Evolutionary conservation across 176 grass and related monocot species (phyloP), one percentile per base, ranked within the genome.

Genomic region (Eremochloa ophiuroides): DNA sequence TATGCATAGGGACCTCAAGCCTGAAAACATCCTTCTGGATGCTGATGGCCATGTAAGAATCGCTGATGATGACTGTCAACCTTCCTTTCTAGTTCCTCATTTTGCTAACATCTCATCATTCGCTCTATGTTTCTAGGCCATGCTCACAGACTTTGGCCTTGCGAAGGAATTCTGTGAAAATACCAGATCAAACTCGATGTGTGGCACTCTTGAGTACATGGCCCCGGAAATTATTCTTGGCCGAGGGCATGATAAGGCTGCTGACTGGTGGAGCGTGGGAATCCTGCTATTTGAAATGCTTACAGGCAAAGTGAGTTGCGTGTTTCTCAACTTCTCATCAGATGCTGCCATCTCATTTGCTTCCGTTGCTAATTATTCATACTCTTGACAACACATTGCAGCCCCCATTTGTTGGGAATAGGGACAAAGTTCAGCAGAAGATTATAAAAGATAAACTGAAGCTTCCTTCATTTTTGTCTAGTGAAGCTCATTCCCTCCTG

Each of bases 1-100:
- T 78, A 98, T 98, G 96, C 96, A 98, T 87, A 91, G 96, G 79
- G 96, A 98, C 80, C 96, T 98, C 42, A 98, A 98, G 84, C 96
- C 96, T 1, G 93, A 98, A 85, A 98, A 98, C 79, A 93, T 98
- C 78, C 86, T 98, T 28, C 64, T 98, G 37, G 96, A 88, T 94
- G 78, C 88, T 15, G 85, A 90, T 82, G 96, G 96, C 35, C 96
- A 98, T 94, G 96, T 98, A 89, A 95, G 81, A 66, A 86, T 39
- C 29, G 2, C 61, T 76, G 71, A 11, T 42, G 7, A 15, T 65
- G 40, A 40, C 18, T 18, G 14, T 46, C 22, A 33, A 66, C 39
- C 9, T 20, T 18, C 31, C 69, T 78, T 66, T 8, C 10, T 5
- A 38, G 31, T 7, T 65, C 29, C 69, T 48, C 5, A 18, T 23